phyloP scores from a whole-genome alignment of 192 early-diverging fungal genomes.

The Diversispora epigaea region DNA sequence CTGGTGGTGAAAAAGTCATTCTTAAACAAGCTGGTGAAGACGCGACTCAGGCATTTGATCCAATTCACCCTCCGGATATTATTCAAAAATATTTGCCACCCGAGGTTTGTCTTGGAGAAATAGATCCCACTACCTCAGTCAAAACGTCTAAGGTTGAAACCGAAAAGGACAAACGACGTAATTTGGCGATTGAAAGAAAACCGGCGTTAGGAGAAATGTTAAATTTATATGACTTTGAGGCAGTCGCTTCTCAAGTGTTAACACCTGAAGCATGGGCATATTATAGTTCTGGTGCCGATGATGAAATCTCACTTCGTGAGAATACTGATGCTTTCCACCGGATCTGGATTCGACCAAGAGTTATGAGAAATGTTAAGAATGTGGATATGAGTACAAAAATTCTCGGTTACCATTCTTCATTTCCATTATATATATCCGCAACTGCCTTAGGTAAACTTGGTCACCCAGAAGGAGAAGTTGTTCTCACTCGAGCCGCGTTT shows the following conservation, averaged over 20 bases:
- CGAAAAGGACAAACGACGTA: slow-evolving; percentile 40
- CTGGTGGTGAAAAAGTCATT: slow-evolving; percentile 59
- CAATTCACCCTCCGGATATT: slow-evolving; percentile 68
- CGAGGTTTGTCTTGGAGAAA: slow-evolving; percentile 52
- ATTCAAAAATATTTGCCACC: slow-evolving; percentile 51
- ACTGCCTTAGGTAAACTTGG: slow-evolving; percentile 72
- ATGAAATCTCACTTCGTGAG: slow-evolving; percentile 79
- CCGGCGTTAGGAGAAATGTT: slow-evolving; percentile 60
- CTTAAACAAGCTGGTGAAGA: slow-evolving; percentile 69
- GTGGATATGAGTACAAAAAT: slow-evolving; percentile 64
- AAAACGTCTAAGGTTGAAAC: slow-evolving; percentile 33
- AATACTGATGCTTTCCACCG: slow-evolving; percentile 78
- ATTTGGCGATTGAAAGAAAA: slow-evolving; percentile 39
- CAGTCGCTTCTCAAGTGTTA: slow-evolving; percentile 55
- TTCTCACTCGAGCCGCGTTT: slow-evolving; percentile 55
- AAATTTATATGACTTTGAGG: slow-evolving; percentile 75
- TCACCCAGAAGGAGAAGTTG: slow-evolving; percentile 72
- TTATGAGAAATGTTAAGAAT: slow-evolving; percentile 70
- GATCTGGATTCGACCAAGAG: slow-evolving; percentile 68
- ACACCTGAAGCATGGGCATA: slow-evolving; percentile 76
- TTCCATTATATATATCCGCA: slow-evolving; percentile 76
- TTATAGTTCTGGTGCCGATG: slow-evolving; percentile 78
- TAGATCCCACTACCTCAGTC: slow-evolving; percentile 44
- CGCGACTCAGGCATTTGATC: slow-evolving; percentile 64
- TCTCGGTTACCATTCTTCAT: slow-evolving; percentile 53